These are phyloP conservation scores for Microbotryomycetes sp. DNA, from an alignment of 1,284 basidiomycete species.

Conservation along the genomic window DNA sequence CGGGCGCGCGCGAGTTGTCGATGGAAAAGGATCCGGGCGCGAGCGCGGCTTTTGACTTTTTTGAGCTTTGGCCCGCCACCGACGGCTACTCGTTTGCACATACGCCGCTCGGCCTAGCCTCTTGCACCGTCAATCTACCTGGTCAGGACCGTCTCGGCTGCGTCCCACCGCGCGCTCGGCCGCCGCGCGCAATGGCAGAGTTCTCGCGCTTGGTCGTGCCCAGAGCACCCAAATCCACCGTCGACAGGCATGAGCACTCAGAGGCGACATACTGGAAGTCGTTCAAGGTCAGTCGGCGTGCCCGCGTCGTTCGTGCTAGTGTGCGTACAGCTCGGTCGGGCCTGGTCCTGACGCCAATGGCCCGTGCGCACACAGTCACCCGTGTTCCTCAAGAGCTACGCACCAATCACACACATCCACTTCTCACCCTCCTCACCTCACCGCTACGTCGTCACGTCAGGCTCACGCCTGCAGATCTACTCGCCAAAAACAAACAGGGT, in stretches of 20 bases:
- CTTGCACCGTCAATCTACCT: too few relatives aligned
- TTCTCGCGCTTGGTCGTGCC: conserved; percentile 28
- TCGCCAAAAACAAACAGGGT: conserved; percentile 91
- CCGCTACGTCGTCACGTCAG: conserved; percentile 89
- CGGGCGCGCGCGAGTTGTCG: background rate
- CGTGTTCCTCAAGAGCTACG: conserved; percentile 89
- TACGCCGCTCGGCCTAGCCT: too few relatives aligned
- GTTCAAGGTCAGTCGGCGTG: conserved; percentile 20
- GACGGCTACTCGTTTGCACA: too few relatives aligned
- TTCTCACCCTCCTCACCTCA: conserved; percentile 80
- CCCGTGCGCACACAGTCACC: conserved; percentile 49
- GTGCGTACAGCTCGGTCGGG: background rate
- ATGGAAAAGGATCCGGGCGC: background rate
- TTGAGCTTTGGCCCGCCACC: too few relatives aligned
- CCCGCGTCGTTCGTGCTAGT: background rate
- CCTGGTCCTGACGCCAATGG: background rate
- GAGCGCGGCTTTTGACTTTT: too few relatives aligned
- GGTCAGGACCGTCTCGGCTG: too few relatives aligned
- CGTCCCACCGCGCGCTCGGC: background rate
- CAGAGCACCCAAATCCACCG: conserved; percentile 19
- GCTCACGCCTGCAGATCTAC: conserved; percentile 90
- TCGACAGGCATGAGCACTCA: conserved; percentile 17
- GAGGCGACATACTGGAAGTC: conserved; percentile 29
- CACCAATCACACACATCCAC: conserved; percentile 83
- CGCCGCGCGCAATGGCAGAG: conserved; percentile 21